Conservation (phyloP, 345 rosid genomes). For the Passiflora organensis region DNA sequence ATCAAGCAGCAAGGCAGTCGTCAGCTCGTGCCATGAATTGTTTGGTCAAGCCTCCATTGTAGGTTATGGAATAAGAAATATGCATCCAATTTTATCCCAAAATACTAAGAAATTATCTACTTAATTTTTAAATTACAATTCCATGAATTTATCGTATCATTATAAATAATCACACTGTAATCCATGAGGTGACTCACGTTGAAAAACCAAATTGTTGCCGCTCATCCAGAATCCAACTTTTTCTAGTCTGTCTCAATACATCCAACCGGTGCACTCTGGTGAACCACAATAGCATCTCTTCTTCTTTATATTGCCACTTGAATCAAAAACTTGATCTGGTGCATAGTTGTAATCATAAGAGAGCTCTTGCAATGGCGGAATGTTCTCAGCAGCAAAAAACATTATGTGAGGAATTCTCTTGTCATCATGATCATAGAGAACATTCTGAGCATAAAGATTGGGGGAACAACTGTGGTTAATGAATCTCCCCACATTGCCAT, state of each 20-base stretch:
- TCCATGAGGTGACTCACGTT: slow-evolving; percentile 2
- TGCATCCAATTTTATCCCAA: no score
- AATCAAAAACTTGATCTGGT: slow-evolving; percentile 56
- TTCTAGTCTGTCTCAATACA: slow-evolving; percentile 41
- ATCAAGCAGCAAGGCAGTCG: no score
- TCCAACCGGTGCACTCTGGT: slow-evolving; percentile 63
- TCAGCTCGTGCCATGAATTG: no score
- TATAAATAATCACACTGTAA: neutral
- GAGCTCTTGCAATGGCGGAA: slow-evolving; percentile 86
- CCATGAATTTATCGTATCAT: neutral
- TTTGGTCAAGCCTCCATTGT: no score
- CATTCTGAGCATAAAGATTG: slow-evolving; percentile 81
- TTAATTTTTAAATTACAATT: no score
- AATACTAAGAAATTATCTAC: no score
- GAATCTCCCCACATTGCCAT: slow-evolving; percentile 76
- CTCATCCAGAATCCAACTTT: neutral
- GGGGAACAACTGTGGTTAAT: slow-evolving; percentile 94
- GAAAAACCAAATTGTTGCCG: neutral
- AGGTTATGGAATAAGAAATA: no score
- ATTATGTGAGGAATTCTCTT: slow-evolving; percentile 78
- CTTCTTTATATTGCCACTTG: slow-evolving; percentile 61
- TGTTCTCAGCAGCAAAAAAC: slow-evolving; percentile 78
- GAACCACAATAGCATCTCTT: slow-evolving; percentile 78
- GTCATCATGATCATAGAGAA: slow-evolving; percentile 72
- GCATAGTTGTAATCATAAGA: slow-evolving; percentile 72